Evolutionary conservation across 345 rosid genomes (phyloP).

Genomic region (Brassica nigra): DNA sequence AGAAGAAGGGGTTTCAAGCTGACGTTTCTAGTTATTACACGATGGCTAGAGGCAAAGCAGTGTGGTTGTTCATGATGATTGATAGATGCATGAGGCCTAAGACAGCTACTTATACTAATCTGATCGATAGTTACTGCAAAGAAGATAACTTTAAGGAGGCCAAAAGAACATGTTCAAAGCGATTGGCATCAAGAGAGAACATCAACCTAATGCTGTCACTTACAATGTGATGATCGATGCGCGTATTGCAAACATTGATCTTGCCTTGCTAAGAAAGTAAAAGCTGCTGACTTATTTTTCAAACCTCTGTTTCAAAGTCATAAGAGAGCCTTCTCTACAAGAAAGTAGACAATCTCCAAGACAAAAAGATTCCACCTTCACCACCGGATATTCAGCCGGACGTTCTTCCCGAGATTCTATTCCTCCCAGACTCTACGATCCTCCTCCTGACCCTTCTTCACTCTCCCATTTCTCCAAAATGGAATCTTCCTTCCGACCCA

Average conservation of each 20-base stretch:
- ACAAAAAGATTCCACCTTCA: no score
- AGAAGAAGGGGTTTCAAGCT: neutral
- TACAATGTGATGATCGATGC: neutral
- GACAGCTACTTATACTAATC: neutral
- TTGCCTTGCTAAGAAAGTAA: no score
- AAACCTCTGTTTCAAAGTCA: no score
- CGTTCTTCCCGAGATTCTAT: no score
- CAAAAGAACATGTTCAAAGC: neutral
- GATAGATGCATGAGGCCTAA: neutral
- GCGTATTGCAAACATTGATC: neutral
- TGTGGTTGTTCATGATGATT: neutral
- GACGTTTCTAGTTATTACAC: neutral
- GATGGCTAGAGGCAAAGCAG: neutral
- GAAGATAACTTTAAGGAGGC: neutral
- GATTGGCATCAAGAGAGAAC: neutral
- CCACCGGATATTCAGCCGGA: no score
- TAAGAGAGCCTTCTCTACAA: no score
- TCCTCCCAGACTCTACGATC: no score
- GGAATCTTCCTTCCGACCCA: no score
- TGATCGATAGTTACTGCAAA: neutral
- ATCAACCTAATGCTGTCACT: neutral
- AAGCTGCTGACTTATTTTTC: no score
- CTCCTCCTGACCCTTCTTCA: no score
- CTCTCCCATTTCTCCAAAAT: no score
- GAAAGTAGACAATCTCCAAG: no score